Conservation (phyloP, 139 green algal species). For the Nannochloris sp. region DNA sequence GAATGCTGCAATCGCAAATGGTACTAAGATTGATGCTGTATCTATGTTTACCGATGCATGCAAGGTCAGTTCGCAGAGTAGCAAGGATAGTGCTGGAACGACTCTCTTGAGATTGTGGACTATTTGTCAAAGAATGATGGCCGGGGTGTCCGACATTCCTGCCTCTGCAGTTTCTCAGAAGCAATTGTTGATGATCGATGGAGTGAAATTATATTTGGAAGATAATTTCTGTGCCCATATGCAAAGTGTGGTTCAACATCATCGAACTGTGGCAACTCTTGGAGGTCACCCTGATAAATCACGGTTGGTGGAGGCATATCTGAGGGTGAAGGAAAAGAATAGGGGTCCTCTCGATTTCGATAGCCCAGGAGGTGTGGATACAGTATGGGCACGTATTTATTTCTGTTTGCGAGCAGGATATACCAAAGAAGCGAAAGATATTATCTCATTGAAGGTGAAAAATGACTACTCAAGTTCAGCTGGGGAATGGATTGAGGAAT, state of each 20-base stretch:
- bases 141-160: slow-evolving; percentile 15
- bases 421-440: slow-evolving; percentile 40
- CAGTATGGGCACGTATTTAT: slow-evolving; percentile 64
- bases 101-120: slow-evolving; percentile 51
- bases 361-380: slow-evolving; percentile 56
- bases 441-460: slow-evolving; percentile 31
- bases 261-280: slow-evolving; percentile 34
- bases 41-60: slow-evolving; percentile 30
- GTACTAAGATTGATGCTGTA: slow-evolving; percentile 19
- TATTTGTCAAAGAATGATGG: slow-evolving; percentile 49
- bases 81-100: slow-evolving; percentile 16
- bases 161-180: slow-evolving; percentile 10
- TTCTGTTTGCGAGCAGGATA: slow-evolving; percentile 58
- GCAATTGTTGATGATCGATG: slow-evolving; percentile 20
- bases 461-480: slow-evolving; percentile 22
- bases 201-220: slow-evolving; percentile 48
- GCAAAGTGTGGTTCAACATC: slow-evolving; percentile 39
- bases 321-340: slow-evolving; percentile 47
- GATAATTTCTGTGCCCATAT: slow-evolving; percentile 48
- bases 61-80: slow-evolving; percentile 5
- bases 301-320: slow-evolving; percentile 52
- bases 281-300: slow-evolving; percentile 49
- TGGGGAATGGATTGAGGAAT: slow-evolving; percentile 18
- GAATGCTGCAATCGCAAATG: slow-evolving; percentile 24
- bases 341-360: slow-evolving; percentile 62